Evolutionary conservation across 768 basidiomycete species (phyloP).

Genomic region (Psilocybe tampanensis): DNA sequence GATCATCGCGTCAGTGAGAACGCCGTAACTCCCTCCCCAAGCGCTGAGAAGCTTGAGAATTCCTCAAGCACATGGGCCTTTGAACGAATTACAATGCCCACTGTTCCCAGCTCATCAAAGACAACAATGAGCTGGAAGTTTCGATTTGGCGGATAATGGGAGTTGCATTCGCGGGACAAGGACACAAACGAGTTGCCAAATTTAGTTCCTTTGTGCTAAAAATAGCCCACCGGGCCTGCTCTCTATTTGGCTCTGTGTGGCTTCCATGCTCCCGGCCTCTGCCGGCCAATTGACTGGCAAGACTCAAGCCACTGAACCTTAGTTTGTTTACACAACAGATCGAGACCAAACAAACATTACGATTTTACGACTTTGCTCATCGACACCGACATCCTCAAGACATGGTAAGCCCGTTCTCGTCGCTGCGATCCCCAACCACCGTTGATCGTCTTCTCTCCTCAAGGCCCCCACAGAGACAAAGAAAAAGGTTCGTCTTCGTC

Average conservation of each 20-base stretch:
- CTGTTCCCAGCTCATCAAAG: constrained; percentile 1
- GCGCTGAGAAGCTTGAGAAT: no score
- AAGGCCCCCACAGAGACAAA: constrained; percentile 54
- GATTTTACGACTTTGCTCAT: constrained; percentile 43
- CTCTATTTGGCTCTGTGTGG: constrained; percentile 7
- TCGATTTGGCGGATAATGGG: constrained; percentile 27
- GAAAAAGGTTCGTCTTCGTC: constrained; percentile 53
- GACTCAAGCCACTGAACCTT: constrained; percentile 62
- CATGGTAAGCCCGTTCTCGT: constrained; percentile 52
- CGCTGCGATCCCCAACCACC: constrained; percentile 2
- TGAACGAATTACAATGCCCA: constrained; percentile 6
- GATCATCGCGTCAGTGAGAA: constrained; percentile 5
- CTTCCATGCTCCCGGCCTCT: constrained; percentile 25
- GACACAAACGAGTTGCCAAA: constrained; percentile 27
- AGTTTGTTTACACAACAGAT: constrained; percentile 45
- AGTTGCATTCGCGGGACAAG: constrained; percentile 32
- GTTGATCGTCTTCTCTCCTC: constrained; percentile 3
- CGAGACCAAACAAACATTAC: constrained; percentile 37
- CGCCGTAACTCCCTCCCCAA: no score
- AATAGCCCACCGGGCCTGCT: background rate
- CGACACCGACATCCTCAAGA: constrained; percentile 67
- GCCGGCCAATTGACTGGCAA: constrained; percentile 29
- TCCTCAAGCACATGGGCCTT: constrained; percentile 9
- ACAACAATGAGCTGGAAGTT: no score
- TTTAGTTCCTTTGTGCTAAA: constrained; percentile 16